Evolutionary conservation across 2,329 filamentous ascomycete genomes (phyloP).

Genomic region (Paraphoma sp.): DNA sequence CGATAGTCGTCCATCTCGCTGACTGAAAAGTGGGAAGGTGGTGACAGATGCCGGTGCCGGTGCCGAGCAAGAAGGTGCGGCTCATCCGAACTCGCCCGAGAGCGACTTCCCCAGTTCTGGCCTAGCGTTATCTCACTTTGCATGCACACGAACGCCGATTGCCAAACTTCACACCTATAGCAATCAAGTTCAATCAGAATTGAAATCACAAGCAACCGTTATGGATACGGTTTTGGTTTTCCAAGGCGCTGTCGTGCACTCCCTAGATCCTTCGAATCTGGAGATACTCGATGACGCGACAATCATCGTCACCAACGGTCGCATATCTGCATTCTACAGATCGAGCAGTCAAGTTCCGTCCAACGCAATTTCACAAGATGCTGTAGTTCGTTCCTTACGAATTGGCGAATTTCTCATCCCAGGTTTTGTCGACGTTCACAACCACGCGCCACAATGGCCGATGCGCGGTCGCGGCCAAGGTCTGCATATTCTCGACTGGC

Average conservation of each 20-base stretch:
- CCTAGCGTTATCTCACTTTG: neutral
- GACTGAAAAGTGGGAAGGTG: too few species aligned
- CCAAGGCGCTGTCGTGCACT: neutral
- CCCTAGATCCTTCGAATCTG: neutral
- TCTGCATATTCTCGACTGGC: slow-evolving; percentile 58
- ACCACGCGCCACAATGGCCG: slow-evolving; percentile 67
- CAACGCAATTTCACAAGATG: neutral
- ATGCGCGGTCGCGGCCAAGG: slow-evolving; percentile 55
- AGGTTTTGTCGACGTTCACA: slow-evolving; percentile 71
- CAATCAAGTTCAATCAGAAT: too few species aligned
- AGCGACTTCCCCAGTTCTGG: neutral
- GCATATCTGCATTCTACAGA: neutral
- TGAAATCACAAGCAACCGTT: neutral
- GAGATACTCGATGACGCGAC: neutral
- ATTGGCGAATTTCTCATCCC: slow-evolving; percentile 62
- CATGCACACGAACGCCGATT: neutral
- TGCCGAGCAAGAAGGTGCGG: neutral
- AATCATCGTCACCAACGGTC: neutral
- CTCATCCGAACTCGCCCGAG: neutral
- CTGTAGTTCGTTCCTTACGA: neutral
- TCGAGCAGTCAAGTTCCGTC: neutral
- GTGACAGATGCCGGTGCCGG: neutral
- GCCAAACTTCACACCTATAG: too few species aligned
- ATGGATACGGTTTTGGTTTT: neutral
- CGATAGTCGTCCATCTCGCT: neutral